A percentile compares a stretch with the other conserved stretches of the same genome.
Conservation (phyloP, 768 basidiomycete species). For the Xerocomus brunneocitrinus region DNA sequence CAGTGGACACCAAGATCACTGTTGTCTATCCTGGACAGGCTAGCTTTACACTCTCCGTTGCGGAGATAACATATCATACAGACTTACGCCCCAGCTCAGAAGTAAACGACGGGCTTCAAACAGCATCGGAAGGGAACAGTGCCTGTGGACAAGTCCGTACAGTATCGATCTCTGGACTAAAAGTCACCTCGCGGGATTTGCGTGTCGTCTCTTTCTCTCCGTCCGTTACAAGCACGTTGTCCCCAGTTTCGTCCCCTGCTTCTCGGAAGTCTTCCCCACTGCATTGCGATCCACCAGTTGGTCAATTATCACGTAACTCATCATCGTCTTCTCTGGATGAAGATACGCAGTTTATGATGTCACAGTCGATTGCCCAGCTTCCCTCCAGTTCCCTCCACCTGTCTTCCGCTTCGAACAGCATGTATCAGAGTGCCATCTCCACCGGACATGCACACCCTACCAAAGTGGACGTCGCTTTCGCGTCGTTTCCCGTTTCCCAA, state of each 20-base stretch:
- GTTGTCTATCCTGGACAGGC: slow-evolving; percentile 62
- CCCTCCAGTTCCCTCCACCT: slow-evolving; percentile 46
- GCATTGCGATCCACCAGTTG: background rate
- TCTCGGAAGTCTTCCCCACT: slow-evolving; percentile 10
- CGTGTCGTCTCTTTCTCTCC: slow-evolving; percentile 18
- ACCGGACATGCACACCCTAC: slow-evolving; percentile 5
- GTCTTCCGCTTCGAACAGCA: slow-evolving; percentile 54
- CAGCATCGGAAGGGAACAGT: slow-evolving; percentile 12
- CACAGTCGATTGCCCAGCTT: slow-evolving; percentile 65
- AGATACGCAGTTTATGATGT: slow-evolving; percentile 61
- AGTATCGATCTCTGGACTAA: slow-evolving; percentile 53
- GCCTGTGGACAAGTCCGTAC: slow-evolving; percentile 37
- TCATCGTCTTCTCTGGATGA: slow-evolving; percentile 64
- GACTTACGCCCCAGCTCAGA: slow-evolving; percentile 13
- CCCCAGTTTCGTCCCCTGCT: slow-evolving; percentile 24
- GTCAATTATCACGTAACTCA: slow-evolving; percentile 41
- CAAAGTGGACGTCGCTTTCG: background rate
- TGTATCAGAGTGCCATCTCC: slow-evolving; percentile 77
- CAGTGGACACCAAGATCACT: slow-evolving; percentile 61
- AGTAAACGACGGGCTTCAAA: slow-evolving; percentile 25
- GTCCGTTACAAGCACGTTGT: slow-evolving; percentile 19
- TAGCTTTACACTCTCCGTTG: slow-evolving; percentile 54
- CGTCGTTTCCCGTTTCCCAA: background rate
- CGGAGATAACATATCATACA: slow-evolving; percentile 56
- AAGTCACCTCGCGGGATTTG: slow-evolving; percentile 48